Evolutionary conservation across 495 filamentous ascomycete species (phyloP), one percentile per base, ranked within the genome.

Genomic region (Penicillium silybi): DNA sequence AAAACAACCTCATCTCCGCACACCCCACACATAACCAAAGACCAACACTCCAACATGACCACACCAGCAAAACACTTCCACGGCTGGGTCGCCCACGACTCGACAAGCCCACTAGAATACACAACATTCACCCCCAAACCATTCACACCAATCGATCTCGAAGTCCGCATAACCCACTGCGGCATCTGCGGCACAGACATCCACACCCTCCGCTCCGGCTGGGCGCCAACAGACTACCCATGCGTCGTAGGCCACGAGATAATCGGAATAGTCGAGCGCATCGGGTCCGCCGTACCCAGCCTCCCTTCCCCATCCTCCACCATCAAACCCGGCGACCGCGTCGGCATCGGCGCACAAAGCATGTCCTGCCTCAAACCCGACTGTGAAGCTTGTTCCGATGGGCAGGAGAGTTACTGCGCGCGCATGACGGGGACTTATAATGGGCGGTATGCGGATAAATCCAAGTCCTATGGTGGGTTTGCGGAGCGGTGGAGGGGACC

Each of bases 161-260:
- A 76, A 53, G 64, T 76, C 52, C 41, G 57, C 41, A 48, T 96
- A 54, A 78, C 87, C 0, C 89, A 95, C 71, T 93, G 89, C 66
- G 88, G 90, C 44, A 83, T 96, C 59, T 95, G 90, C 68, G 89
- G 87, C 26, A 79, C 77, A 43, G 89, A 96, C 60, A 46, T 92
- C 4, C 89, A 95, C 70, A 87, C 83, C 17, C 72, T 96, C 6
- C 75, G 82, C 38, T 85, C 80, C 29, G 89, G 89, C 56, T 93
- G 89, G 86, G 80, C 77, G 0, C 77, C 77, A 44, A 80, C 85
- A 6, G 64, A 77, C 32, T 92, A 91, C 66, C 88, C 88, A 25
- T 83, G 79, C 66, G 80, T 83, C 52, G 87, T 89, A 17, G 90
- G 89, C 42, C 90, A 93, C 69, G 91, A 96, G 62, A 91, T 96